Percentiles rank a stretch among this genome's conserved stretches.
These are phyloP conservation scores for Phytophthora uliginosa DNA, from an alignment of 352 stramenopile genomes.

Conservation along the genomic window DNA sequence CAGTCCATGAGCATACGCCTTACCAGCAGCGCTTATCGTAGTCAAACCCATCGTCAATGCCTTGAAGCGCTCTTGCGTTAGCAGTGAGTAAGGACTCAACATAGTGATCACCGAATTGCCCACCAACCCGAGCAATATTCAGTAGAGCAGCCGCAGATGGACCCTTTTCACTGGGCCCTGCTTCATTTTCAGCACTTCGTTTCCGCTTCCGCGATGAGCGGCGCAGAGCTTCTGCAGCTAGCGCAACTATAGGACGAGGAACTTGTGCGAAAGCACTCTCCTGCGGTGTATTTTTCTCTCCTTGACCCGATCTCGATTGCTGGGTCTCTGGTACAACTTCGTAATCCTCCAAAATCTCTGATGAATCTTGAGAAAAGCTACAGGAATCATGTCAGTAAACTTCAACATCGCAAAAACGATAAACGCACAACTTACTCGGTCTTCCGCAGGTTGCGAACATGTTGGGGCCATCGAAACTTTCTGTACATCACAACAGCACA, in stretches of 20 bases:
- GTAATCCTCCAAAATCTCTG: constrained; percentile 62
- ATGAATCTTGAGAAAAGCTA: constrained; percentile 62
- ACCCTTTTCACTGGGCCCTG: background rate
- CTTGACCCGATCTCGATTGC: background rate
- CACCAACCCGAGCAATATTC: constrained; percentile 41
- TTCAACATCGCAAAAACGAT: constrained; percentile 20
- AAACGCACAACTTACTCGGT: constrained; percentile 48
- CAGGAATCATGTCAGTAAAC: constrained; percentile 14
- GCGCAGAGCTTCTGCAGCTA: constrained; percentile 40
- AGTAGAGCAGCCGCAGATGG: constrained; percentile 32
- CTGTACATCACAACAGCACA: constrained; percentile 29
- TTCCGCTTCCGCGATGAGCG: constrained; percentile 53
- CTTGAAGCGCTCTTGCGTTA: constrained; percentile 61
- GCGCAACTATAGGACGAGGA: constrained; percentile 49
- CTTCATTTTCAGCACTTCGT: constrained; percentile 19
- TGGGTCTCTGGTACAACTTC: constrained; percentile 33
- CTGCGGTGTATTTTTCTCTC: background rate
- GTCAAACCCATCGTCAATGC: constrained; percentile 26
- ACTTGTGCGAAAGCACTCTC: constrained; percentile 53
- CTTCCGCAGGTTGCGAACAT: constrained; percentile 67
- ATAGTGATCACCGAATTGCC: constrained; percentile 52
- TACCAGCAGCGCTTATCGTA: constrained; percentile 65
- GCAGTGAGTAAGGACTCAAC: constrained; percentile 54
- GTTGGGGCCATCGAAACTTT: constrained; percentile 85
- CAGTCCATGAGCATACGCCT: background rate